These are phyloP conservation scores for Paecilomyces variotii DNA, from an alignment of 2,329 filamentous ascomycete species.

Conservation along the genomic window DNA sequence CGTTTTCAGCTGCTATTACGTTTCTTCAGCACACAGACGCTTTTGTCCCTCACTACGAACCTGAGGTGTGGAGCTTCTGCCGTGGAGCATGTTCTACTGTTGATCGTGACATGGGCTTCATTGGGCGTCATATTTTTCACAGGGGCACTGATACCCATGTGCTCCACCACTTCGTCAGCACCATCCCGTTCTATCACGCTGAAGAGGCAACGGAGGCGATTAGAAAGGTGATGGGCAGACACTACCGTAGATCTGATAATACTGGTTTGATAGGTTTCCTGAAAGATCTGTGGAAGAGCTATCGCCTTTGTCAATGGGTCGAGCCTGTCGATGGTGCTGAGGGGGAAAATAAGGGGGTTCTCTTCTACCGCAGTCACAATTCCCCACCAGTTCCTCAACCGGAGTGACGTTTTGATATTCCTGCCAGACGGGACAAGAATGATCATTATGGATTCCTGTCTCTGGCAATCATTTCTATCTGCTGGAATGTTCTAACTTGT, in stretches of 20 bases:
- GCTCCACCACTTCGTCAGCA: constrained; percentile 93
- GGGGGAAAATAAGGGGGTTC: constrained; percentile 72
- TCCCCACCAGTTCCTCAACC: too few species aligned
- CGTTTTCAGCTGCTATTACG: constrained; percentile 68
- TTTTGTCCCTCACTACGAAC: constrained; percentile 82
- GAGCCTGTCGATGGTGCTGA: constrained; percentile 77
- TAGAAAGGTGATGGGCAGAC: constrained; percentile 86
- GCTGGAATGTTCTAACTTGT: too few species aligned
- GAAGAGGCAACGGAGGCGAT: constrained; percentile 92
- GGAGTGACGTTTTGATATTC: too few species aligned
- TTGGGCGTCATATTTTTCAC: constrained; percentile 83
- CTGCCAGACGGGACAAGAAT: too few species aligned
- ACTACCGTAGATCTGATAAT: constrained; percentile 78
- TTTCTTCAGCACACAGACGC: constrained; percentile 97
- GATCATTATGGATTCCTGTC: too few species aligned
- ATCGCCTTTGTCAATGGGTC: constrained; percentile 92
- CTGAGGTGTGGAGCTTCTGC: constrained; percentile 81
- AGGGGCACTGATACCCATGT: constrained; percentile 98
- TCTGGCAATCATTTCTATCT: too few species aligned
- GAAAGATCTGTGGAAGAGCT: constrained; percentile 68
- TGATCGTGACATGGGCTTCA: constrained; percentile 93
- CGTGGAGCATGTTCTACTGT: constrained; percentile 92
- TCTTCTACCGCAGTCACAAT: constrained; percentile 95
- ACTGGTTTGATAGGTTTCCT: constrained; percentile 78
- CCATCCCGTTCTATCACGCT: constrained; percentile 93